Conservation (phyloP, 2,329 filamentous ascomycete genomes). For the Aplosporella prunicola region DNA sequence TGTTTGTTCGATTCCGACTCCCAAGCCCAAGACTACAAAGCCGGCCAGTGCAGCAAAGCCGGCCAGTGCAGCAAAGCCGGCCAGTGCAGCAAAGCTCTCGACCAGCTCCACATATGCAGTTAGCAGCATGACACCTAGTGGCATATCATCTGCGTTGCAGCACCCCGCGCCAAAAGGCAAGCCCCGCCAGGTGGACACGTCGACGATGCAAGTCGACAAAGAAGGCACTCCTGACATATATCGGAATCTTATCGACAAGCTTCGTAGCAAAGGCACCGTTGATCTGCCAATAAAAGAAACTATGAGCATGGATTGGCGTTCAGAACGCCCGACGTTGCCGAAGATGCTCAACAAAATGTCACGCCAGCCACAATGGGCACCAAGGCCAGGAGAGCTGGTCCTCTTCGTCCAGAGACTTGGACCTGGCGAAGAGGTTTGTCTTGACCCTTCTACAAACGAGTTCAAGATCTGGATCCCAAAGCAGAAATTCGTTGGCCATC, state of each 20-base stretch:
- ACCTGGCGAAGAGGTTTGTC: slow-evolving; percentile 20
- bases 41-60: slow-evolving; percentile 8
- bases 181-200: slow-evolving; percentile 5
- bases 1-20: slow-evolving; percentile 29
- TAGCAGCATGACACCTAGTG: too few relatives aligned
- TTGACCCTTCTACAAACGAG: slow-evolving; percentile 17
- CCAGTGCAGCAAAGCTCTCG: slow-evolving; percentile 5
- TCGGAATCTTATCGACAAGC: slow-evolving; percentile 39
- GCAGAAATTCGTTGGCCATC: slow-evolving; percentile 27
- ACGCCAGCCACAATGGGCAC: slow-evolving; percentile 41
- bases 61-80: slow-evolving; percentile 1
- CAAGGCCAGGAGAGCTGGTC: slow-evolving; percentile 48
- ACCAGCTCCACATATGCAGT: too few relatives aligned
- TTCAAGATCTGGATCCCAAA: slow-evolving; percentile 14
- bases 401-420: slow-evolving; percentile 37
- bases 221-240: slow-evolving; percentile 48
- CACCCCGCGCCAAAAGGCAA: slow-evolving; percentile 13
- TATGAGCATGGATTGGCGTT: slow-evolving; percentile 48
- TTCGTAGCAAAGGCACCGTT: slow-evolving; percentile 33
- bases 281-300: slow-evolving; percentile 41
- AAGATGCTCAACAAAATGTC: slow-evolving; percentile 33
- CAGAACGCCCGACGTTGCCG: slow-evolving; percentile 37
- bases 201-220: slow-evolving; percentile 29
- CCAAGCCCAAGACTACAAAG: not conserved
- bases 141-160: too few relatives aligned